These are phyloP conservation scores for Agrocybe pediades DNA, from an alignment of 768 basidiomycete genomes.

Conservation along the genomic window DNA sequence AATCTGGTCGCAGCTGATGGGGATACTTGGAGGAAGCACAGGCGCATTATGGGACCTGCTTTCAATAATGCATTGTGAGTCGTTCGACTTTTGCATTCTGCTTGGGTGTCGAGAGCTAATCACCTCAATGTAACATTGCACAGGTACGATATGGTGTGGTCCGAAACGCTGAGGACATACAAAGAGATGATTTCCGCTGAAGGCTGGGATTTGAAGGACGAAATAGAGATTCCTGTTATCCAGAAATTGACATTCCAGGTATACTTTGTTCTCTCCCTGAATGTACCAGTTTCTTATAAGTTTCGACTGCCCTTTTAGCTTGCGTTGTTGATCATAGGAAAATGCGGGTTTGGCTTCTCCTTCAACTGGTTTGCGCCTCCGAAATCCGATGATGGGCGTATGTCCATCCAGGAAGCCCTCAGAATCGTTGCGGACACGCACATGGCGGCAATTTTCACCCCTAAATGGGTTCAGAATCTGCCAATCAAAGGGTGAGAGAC, in stretches of 20 bases:
- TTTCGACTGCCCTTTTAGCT: constrained; percentile 25
- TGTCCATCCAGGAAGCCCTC: constrained; percentile 29
- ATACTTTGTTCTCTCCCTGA: not conserved
- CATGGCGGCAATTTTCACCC: constrained; percentile 25
- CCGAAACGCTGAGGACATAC: constrained; percentile 33
- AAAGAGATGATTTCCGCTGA: constrained; percentile 39
- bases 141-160: constrained; percentile 45
- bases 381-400: constrained; percentile 32
- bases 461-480: constrained; percentile 38
- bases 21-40: constrained; percentile 46
- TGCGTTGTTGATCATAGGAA: constrained; percentile 42
- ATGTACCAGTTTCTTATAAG: not conserved
- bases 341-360: constrained; percentile 47
- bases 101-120: not conserved
- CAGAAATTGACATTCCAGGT: constrained; percentile 40
- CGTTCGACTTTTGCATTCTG: constrained; percentile 6
- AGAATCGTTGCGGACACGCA: constrained; percentile 32
- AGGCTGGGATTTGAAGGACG: constrained; percentile 31
- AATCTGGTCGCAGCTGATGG: constrained; percentile 46
- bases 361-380: constrained; percentile 44
- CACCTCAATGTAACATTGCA: not conserved
- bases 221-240: constrained; percentile 27
- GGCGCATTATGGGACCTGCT: constrained; percentile 44
- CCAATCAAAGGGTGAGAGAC: constrained; percentile 34
- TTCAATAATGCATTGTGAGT: constrained; percentile 42